Conservation (phyloP, 257 asterid genomes). For the Lycium barbarum region DNA sequence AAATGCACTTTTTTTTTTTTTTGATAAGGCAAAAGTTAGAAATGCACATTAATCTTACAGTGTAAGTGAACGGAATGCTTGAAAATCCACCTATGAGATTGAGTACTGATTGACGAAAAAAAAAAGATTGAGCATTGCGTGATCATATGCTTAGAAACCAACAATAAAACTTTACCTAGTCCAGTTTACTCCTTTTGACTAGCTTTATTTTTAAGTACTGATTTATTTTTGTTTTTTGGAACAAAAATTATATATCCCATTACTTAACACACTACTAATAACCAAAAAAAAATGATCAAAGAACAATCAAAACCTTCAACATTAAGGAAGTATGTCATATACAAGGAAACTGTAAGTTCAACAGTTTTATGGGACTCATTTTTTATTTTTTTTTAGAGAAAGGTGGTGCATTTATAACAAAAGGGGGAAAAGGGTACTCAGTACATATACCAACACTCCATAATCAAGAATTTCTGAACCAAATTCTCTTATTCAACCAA, state of each 20-base stretch:
- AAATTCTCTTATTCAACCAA: background rate
- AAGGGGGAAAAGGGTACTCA: background rate
- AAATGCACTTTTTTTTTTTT: background rate
- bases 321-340: conserved; percentile 1
- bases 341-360: background rate
- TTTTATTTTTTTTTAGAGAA: background rate
- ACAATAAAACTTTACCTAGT: background rate
- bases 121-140: background rate
- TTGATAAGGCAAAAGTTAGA: background rate
- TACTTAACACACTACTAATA: no score
- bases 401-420: background rate
- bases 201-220: background rate
- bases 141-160: background rate
- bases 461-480: background rate
- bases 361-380: background rate
- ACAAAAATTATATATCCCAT: no score
- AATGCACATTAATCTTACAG: background rate
- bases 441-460: background rate
- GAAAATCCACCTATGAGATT: background rate
- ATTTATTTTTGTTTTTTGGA: background rate
- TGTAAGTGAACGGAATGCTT: background rate
- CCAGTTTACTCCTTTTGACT: background rate
- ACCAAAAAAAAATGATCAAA: background rate
- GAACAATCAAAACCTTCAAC: background rate
- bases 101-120: background rate